Percentiles rank a stretch among this genome's conserved stretches.
These are phyloP conservation scores for Tolypocladium guangdongense DNA, from an alignment of 2,329 filamentous ascomycete species.

Conservation along the genomic window DNA sequence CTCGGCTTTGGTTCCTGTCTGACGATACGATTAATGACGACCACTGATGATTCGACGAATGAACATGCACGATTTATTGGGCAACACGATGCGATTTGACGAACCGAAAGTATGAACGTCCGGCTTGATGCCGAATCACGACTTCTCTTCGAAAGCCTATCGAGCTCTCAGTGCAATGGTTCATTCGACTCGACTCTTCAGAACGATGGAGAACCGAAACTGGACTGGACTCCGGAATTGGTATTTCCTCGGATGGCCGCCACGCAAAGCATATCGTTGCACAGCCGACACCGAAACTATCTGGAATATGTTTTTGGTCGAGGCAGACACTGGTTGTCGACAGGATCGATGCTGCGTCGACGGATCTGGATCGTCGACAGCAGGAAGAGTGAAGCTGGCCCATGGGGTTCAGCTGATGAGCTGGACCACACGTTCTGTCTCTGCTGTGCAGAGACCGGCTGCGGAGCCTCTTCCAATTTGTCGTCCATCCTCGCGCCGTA, in stretches of 20 bases:
- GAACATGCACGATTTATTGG: conserved; percentile 15
- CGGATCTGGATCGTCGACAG: neutral
- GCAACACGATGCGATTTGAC: conserved; percentile 19
- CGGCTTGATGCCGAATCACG: conserved; percentile 22
- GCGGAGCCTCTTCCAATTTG: conserved; percentile 2
- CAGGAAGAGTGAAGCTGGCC: conserved; percentile 18
- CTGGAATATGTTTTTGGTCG: conserved; percentile 23
- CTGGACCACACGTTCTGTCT: conserved; percentile 12
- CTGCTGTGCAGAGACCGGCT: conserved; percentile 21
- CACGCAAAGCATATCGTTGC: conserved; percentile 20
- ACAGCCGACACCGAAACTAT: conserved; percentile 23
- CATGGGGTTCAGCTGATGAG: conserved; percentile 15
- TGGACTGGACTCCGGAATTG: conserved; percentile 18
- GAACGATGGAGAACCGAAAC: conserved; percentile 4
- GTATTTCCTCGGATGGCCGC: conserved; percentile 15
- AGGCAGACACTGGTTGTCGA: conserved; percentile 34
- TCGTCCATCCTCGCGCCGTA: neutral
- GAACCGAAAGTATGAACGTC: conserved; percentile 14
- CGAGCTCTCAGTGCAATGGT: conserved; percentile 12
- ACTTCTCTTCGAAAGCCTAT: conserved; percentile 16
- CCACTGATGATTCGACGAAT: conserved; percentile 28
- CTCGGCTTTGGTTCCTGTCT: conserved; percentile 27
- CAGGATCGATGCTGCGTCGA: conserved; percentile 19
- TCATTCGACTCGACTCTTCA: conserved; percentile 16
- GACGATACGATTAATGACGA: conserved; percentile 35